Evolutionary conservation across 1,139 yeast species (phyloP), one percentile per base, ranked within the genome.

Genomic region (Hemisphaericaspora xylanilytica): DNA sequence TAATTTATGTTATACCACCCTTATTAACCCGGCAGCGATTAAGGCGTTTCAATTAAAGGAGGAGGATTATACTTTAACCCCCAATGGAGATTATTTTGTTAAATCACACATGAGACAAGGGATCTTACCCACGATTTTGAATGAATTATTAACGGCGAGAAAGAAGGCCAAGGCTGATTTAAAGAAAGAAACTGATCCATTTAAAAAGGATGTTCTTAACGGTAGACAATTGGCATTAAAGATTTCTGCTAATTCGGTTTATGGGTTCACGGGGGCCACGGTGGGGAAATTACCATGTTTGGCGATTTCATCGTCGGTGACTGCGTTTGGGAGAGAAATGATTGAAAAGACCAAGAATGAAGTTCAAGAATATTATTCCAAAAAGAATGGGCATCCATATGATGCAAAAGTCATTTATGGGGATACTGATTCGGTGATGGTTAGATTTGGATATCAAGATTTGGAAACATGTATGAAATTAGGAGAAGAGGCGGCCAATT

Each of bases 381-480:
- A 80, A 24, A 80, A 79, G 40, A 89, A 92, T 61, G 97, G 97
- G 1, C 85, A 73, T 53, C 74, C 78, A 14, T 81, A 75, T 56
- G 95, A 94, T 64, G 85, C 97, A 0, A 78, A 84, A 49, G 98
- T 94, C 45, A 85, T 94, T 32, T 94, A 94, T 59, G 99, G 99
- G 69, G 99, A 94, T 65, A 94, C 99, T 0, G 99, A 94, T 75
- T 94, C 98, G 6, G 99, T 94, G 13, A 94, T 94, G 98, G 97
- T 94, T 33, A 89, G 88, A 56, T 94, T 94, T 66, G 99, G 99
- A 1, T 79, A 82, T 29, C 67, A 70, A n/a, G 96, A 89, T 54
- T 61, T 92, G 45, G 80, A 72, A 41, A 84, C 85, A 24, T 87
- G 96, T 51, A 94, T 94, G 98, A 75, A 77, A 41, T 59, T 89